Conservation (phyloP, 768 basidiomycete genomes). For the Xerocomellus chrysenteron region DNA sequence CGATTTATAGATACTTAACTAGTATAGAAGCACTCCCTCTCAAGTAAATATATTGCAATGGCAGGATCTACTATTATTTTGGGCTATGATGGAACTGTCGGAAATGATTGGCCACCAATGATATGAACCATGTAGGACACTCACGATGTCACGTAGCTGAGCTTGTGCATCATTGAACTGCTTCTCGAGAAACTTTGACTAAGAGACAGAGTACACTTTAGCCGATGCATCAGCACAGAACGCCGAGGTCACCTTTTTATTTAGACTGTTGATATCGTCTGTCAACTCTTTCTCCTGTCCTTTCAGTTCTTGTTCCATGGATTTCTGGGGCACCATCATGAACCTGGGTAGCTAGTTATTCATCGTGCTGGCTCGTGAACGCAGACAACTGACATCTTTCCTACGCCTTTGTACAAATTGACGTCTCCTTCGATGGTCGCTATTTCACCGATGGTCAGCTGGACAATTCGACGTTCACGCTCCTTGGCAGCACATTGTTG, state of each 20-base stretch:
- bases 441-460: conserved; percentile 87
- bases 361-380: not conserved
- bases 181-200: conserved; percentile 92
- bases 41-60: conserved; percentile 9
- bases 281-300: conserved; percentile 76
- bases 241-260: conserved; percentile 70
- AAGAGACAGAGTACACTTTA: not conserved
- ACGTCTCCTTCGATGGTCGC: conserved; percentile 65
- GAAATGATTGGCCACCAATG: conserved; percentile 3
- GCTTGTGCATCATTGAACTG: conserved; percentile 88
- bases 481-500: conserved; percentile 84
- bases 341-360: conserved; percentile 57
- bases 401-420: conserved; percentile 91
- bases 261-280: conserved; percentile 78
- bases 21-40: not conserved
- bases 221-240: not conserved
- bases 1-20: not conserved
- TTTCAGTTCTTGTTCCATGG: conserved; percentile 78
- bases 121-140: conserved; percentile 22
- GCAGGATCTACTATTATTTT: conserved; percentile 20
- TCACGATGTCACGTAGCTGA: conserved; percentile 82
- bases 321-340: conserved; percentile 75
- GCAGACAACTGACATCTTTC: conserved; percentile 71
- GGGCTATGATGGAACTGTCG: conserved; percentile 32
- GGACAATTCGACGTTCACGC: conserved; percentile 84